Percentiles rank a stretch among this genome's conserved stretches.
Conservation (phyloP, 1,284 basidiomycete species). For the Schizophyllum commune region DNA sequence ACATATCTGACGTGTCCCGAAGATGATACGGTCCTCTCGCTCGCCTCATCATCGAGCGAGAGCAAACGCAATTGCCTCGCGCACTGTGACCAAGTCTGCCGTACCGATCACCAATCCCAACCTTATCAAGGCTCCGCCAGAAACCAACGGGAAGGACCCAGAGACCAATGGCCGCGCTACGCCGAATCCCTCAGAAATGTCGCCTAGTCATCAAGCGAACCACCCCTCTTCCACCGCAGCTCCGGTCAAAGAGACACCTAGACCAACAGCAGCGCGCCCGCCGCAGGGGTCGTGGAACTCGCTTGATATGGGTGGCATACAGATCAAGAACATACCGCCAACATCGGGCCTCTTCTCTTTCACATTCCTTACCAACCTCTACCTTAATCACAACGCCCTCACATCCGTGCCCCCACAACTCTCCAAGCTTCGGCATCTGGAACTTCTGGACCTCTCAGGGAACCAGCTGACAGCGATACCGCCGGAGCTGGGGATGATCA, state of each 20-base stretch:
- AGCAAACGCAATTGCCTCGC: conserved; percentile 71
- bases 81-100: conserved; percentile 69
- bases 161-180: conserved; percentile 26
- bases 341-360: conserved; percentile 88
- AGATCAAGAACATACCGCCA: conserved; percentile 84
- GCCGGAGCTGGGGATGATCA: conserved; percentile 88
- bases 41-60: conserved; percentile 76
- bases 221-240: conserved; percentile 70
- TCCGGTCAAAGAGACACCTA: conserved; percentile 54
- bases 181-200: conserved; percentile 29
- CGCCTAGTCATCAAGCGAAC: conserved; percentile 30
- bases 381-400: conserved; percentile 95
- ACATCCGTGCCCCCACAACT: conserved; percentile 80
- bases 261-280: conserved; percentile 48
- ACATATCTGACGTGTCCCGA: conserved; percentile 6
- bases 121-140: conserved; percentile 28
- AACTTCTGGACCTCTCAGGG: conserved; percentile 87
- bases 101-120: conserved; percentile 83
- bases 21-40: conserved; percentile 71
- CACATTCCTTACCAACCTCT: conserved; percentile 87
- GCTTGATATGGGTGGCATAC: conserved; percentile 94
- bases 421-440: conserved; percentile 78
- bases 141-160: conserved; percentile 26
- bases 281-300: conserved; percentile 81
- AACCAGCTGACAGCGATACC: conserved; percentile 82